Percentiles rank a stretch among this genome's conserved stretches.
These are phyloP conservation scores for Guyanaporus albipodus DNA, from an alignment of 768 basidiomycete species.

Conservation along the genomic window DNA sequence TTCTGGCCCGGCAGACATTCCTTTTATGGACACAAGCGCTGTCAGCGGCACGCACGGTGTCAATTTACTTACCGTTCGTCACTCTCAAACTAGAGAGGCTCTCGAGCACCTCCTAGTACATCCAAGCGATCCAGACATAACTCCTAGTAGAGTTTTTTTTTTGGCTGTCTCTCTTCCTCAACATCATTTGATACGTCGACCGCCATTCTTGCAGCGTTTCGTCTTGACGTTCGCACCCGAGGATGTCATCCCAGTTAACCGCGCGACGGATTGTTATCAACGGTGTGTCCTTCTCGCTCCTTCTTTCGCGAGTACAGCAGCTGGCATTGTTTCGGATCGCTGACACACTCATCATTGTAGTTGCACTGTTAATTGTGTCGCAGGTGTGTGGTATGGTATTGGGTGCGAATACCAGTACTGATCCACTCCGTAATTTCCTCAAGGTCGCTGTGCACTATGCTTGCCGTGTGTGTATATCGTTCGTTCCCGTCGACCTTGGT, in stretches of 20 bases:
- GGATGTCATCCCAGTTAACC: constrained; percentile 30
- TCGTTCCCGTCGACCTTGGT: background rate
- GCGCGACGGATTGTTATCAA: constrained; percentile 45
- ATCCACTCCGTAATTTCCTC: constrained; percentile 4
- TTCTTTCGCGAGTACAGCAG: background rate
- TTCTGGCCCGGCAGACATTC: background rate
- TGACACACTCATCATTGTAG: constrained; percentile 28
- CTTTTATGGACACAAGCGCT: constrained; percentile 7
- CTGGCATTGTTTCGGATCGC: background rate
- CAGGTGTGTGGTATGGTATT: constrained; percentile 38
- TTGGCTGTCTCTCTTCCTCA: too few species aligned
- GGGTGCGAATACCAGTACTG: background rate
- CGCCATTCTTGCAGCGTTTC: background rate
- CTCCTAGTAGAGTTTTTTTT: too few species aligned
- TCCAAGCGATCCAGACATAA: too few species aligned
- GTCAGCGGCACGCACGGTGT: too few species aligned
- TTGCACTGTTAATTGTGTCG: constrained; percentile 48
- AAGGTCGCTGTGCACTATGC: constrained; percentile 82
- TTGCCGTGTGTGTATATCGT: constrained; percentile 48
- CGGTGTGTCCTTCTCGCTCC: constrained; percentile 28
- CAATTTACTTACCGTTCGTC: too few species aligned
- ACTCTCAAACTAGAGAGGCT: too few species aligned
- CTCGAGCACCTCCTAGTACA: too few species aligned
- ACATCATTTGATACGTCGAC: too few species aligned
- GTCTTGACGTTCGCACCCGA: background rate